phyloP scores from a whole-genome alignment of 1,284 basidiomycete genomes.

The Clitocybe nebularis region DNA sequence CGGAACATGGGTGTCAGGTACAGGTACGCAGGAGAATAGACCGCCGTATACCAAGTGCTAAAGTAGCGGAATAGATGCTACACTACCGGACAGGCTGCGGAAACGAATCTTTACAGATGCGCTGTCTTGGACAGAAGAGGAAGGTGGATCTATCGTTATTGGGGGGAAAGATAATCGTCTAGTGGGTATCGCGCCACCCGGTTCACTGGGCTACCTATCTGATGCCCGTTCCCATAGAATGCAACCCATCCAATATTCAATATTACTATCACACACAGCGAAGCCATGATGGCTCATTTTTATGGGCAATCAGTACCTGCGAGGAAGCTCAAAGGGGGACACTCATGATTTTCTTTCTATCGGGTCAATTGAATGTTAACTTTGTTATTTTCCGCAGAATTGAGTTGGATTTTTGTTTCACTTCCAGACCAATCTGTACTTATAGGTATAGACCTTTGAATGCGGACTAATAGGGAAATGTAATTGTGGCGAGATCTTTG shows the following conservation, averaged over 20 bases:
- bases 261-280: conserved; percentile 70
- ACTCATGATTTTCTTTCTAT: too few species aligned
- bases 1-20: conserved; percentile 37
- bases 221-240: conserved; percentile 51
- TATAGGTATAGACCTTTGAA: too few species aligned
- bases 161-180: conserved; percentile 68
- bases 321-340: not conserved
- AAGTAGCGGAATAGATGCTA: conserved; percentile 5
- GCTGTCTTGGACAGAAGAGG: conserved; percentile 77
- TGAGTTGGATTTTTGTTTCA: too few species aligned
- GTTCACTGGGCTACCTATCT: not conserved
- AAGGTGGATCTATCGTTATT: conserved; percentile 55
- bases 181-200: conserved; percentile 41
- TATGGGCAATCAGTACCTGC: conserved; percentile 53
- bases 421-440: too few species aligned
- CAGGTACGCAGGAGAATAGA: conserved; percentile 25
- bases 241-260: conserved; percentile 89
- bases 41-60: not conserved
- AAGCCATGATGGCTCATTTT: conserved; percentile 73
- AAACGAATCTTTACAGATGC: conserved; percentile 55
- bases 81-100: conserved; percentile 35
- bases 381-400: too few species aligned
- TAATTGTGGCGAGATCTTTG: too few species aligned
- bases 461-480: too few species aligned
- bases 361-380: too few species aligned